Percentiles rank a stretch among this genome's conserved stretches.
These are phyloP conservation scores for Alternaria panax DNA, from an alignment of 2,329 filamentous ascomycete genomes.

Conservation along the genomic window DNA sequence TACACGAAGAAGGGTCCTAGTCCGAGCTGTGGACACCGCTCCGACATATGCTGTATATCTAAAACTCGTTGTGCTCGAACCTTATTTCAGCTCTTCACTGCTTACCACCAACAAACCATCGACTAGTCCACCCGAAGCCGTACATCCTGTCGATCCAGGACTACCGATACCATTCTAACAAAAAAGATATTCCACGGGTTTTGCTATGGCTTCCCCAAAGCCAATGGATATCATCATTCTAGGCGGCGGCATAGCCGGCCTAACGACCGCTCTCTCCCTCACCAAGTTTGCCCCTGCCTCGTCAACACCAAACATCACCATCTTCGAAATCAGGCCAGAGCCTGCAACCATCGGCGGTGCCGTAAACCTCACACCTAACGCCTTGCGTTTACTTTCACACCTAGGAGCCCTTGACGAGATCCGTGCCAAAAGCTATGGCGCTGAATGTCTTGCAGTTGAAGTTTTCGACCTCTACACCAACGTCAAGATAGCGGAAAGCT, in stretches of 20 bases:
- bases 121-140: not conserved
- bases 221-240: conserved; percentile 40
- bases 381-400: conserved; percentile 62
- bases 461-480: conserved; percentile 55
- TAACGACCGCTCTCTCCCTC: conserved; percentile 53
- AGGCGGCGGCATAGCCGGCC: conserved; percentile 44
- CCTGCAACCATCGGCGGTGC: conserved; percentile 64
- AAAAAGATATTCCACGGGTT: not conserved
- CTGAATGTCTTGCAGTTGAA: conserved; percentile 54
- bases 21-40: not conserved
- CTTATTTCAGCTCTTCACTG: not conserved
- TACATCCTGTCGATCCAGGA: not conserved
- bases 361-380: conserved; percentile 68
- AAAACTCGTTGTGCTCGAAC: not conserved
- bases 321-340: conserved; percentile 58
- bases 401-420: conserved; percentile 58
- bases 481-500: conserved; percentile 53
- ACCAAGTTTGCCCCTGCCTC: conserved; percentile 52
- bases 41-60: not conserved
- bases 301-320: conserved; percentile 50
- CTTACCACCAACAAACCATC: not conserved
- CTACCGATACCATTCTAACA: not conserved
- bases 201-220: conserved; percentile 9
- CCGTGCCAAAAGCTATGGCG: conserved; percentile 50
- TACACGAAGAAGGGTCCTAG: not conserved